A percentile compares a stretch with the other conserved stretches of the same genome.
These are phyloP conservation scores for Glaciozyma antarctica DNA, from an alignment of 768 basidiomycete species.

Conservation along the genomic window DNA sequence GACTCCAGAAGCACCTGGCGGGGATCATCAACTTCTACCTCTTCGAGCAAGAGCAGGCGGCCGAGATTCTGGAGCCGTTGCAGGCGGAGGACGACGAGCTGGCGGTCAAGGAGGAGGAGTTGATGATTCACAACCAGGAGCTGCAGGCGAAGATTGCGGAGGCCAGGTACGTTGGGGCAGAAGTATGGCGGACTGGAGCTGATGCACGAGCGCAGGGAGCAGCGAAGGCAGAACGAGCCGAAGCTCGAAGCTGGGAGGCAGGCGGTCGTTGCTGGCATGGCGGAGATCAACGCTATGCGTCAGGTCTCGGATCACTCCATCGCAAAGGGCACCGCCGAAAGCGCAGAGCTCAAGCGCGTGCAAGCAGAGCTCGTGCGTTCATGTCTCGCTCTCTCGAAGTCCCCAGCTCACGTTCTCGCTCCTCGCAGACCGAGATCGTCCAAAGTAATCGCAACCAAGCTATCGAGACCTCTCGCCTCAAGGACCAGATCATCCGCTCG, in stretches of 20 bases:
- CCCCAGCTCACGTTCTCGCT: neutral
- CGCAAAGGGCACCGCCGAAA: neutral
- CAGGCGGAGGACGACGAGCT: conserved; percentile 14
- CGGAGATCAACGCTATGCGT: neutral
- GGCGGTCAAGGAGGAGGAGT: neutral
- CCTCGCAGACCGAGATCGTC: neutral
- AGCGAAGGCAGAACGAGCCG: conserved; percentile 2
- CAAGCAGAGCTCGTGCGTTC: conserved; percentile 1
- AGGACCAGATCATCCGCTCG: neutral
- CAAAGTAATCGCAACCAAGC: neutral
- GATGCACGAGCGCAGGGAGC: neutral
- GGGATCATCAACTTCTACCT: conserved; percentile 35
- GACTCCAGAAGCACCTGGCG: conserved; percentile 24
- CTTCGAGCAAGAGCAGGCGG: conserved; percentile 31
- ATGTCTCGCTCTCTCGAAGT: neutral
- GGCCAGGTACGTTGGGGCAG: conserved; percentile 9
- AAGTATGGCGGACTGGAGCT: neutral
- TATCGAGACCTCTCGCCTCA: neutral
- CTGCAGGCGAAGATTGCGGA: conserved; percentile 10
- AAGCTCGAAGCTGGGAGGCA: neutral
- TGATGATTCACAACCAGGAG: conserved; percentile 1
- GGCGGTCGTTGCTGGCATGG: neutral
- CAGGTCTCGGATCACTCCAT: neutral
- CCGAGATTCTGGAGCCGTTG: conserved; percentile 16
- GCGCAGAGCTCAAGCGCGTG: neutral